Conservation (phyloP, 176 grass and related monocot genomes). For the Rhynchospora tenuis region DNA sequence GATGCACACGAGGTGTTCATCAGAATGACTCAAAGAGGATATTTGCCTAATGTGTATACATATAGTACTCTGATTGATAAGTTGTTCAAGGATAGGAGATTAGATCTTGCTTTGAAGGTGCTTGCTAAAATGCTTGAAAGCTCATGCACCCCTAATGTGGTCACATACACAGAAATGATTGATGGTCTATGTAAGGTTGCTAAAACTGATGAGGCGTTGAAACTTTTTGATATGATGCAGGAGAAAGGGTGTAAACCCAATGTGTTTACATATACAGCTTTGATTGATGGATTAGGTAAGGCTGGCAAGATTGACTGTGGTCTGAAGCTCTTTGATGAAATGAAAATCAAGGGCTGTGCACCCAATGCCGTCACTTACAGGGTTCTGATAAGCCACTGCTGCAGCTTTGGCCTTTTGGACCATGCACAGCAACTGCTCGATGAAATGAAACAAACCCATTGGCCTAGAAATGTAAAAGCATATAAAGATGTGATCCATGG, state of each 20-base stretch:
- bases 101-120: slow-evolving; percentile 94
- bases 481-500: slow-evolving; percentile 51
- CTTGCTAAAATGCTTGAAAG: slow-evolving; percentile 84
- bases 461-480: slow-evolving; percentile 67
- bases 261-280: slow-evolving; percentile 87
- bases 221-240: slow-evolving; percentile 72
- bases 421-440: slow-evolving; percentile 52
- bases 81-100: slow-evolving; percentile 84
- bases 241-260: slow-evolving; percentile 83
- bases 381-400: slow-evolving; percentile 87
- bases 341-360: slow-evolving; percentile 63
- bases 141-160: slow-evolving; percentile 80
- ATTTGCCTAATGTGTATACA: slow-evolving; percentile 75
- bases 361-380: slow-evolving; percentile 90
- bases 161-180: slow-evolving; percentile 96
- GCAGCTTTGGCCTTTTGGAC: slow-evolving; percentile 75
- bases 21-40: slow-evolving; percentile 70
- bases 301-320: slow-evolving; percentile 50
- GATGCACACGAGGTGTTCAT: slow-evolving; percentile 83
- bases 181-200: slow-evolving; percentile 81
- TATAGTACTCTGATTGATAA: slow-evolving; percentile 88
- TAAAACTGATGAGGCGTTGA: slow-evolving; percentile 72
- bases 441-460: slow-evolving; percentile 98
- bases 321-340: slow-evolving; percentile 78
- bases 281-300: slow-evolving; percentile 93